Evolutionary conservation across 371 early-diverging fungal genomes (phyloP).

Genomic region (Lichtheimia ramosa): DNA sequence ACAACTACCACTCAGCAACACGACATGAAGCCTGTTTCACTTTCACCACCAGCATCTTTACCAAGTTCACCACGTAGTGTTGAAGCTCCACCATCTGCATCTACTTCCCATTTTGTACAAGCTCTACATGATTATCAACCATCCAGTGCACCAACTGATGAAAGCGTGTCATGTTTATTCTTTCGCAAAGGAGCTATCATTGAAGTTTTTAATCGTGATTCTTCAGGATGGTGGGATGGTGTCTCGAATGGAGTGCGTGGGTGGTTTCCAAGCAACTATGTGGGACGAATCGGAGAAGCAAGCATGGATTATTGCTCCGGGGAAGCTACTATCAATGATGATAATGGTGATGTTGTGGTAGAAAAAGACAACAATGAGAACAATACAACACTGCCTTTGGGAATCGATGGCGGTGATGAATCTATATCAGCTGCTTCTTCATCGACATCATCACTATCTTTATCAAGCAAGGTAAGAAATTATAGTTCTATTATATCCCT

Average conservation of each 20-base stretch:
- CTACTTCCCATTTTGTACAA: slow-evolving; percentile 44
- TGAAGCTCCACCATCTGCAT: slow-evolving; percentile 7
- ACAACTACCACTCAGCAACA: no score
- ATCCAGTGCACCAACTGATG: slow-evolving; percentile 30
- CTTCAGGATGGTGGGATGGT: slow-evolving; percentile 59
- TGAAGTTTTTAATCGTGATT: slow-evolving; percentile 45
- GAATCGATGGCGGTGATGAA: no score
- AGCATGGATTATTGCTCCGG: slow-evolving; percentile 12
- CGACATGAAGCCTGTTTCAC: slow-evolving; percentile 7
- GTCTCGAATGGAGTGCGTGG: slow-evolving; percentile 38
- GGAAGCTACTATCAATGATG: background rate
- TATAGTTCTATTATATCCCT: no score
- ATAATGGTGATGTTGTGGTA: background rate
- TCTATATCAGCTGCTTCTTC: no score
- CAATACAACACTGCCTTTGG: background rate
- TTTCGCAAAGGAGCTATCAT: slow-evolving; percentile 50
- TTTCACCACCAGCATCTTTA: slow-evolving; percentile 16
- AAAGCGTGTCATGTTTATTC: slow-evolving; percentile 37
- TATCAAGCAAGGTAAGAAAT: no score
- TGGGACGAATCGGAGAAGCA: slow-evolving; percentile 42
- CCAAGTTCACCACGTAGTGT: slow-evolving; percentile 17
- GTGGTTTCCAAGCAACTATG: slow-evolving; percentile 54
- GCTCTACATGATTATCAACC: slow-evolving; percentile 49
- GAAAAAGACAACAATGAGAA: background rate
- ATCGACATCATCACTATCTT: no score